phyloP scores from a whole-genome alignment of 768 basidiomycete species.

The Lepiota venenata region DNA sequence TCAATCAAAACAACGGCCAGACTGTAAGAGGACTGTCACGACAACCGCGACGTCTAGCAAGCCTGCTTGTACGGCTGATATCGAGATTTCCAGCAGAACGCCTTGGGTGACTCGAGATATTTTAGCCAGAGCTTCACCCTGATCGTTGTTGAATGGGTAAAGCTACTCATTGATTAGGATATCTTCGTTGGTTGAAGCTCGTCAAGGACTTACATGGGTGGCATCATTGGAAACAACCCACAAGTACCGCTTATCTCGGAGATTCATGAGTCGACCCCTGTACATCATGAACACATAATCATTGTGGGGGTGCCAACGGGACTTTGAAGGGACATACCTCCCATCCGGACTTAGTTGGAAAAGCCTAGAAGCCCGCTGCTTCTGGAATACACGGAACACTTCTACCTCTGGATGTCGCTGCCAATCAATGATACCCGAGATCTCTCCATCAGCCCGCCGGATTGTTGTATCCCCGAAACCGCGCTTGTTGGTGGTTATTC shows the following conservation, averaged over 20 bases:
- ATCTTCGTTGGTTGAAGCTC: background rate
- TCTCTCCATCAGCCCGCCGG: slow-evolving; percentile 11
- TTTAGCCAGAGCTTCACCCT: slow-evolving; percentile 12
- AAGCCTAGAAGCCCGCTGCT: slow-evolving; percentile 14
- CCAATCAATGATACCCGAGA: slow-evolving; percentile 19
- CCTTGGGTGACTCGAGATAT: slow-evolving; percentile 10
- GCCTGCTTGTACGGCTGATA: slow-evolving; percentile 14
- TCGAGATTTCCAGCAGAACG: slow-evolving; percentile 12
- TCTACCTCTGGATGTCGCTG: slow-evolving; percentile 13
- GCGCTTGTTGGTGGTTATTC: slow-evolving; percentile 15
- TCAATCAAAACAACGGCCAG: slow-evolving; percentile 16
- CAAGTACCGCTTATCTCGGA: slow-evolving; percentile 12
- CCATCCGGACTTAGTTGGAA: slow-evolving; percentile 12
- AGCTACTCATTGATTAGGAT: slow-evolving; percentile 1
- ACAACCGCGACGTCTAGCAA: slow-evolving; percentile 15
- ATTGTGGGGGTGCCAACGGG: background rate
- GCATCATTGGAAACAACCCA: slow-evolving; percentile 11
- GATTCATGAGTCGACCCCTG: slow-evolving; percentile 12
- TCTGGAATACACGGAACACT: slow-evolving; percentile 10
- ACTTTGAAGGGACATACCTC: slow-evolving; percentile 1
- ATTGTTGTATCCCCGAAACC: slow-evolving; percentile 14
- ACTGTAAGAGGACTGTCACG: slow-evolving; percentile 15
- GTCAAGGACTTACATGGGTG: slow-evolving; percentile 10
- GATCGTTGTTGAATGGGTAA: slow-evolving; percentile 1
- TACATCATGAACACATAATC: background rate